Percentiles rank a stretch among this genome's conserved stretches.
Evolutionary conservation across 1,284 basidiomycete species (phyloP).

Genomic region (Taiwanofungus camphoratus): DNA sequence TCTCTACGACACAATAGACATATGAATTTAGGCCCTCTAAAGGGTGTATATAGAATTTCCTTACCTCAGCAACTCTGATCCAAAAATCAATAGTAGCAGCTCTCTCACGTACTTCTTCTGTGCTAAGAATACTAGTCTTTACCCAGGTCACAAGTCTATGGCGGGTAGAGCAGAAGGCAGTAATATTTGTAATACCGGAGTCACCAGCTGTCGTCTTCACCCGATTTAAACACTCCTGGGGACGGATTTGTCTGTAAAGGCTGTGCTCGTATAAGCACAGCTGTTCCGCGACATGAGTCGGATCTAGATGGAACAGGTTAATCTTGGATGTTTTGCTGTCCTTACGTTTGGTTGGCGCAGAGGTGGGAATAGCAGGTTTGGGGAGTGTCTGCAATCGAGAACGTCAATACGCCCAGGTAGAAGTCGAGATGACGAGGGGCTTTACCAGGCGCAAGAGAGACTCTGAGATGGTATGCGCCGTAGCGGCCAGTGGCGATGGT

Average conservation of each 20-base stretch:
- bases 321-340: conserved; percentile 41
- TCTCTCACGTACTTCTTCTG: conserved; percentile 45
- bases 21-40: not conserved
- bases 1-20: conserved; percentile 38
- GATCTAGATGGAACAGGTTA: conserved; percentile 49
- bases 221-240: conserved; percentile 58
- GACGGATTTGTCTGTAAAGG: conserved; percentile 52
- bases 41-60: conserved; percentile 17
- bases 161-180: conserved; percentile 53
- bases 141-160: conserved; percentile 64
- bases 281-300: conserved; percentile 56
- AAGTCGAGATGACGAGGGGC: not conserved
- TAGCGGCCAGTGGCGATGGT: conserved; percentile 38
- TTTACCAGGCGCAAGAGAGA: conserved; percentile 52
- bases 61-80: conserved; percentile 72
- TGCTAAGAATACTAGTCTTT: conserved; percentile 50
- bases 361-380: conserved; percentile 22
- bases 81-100: conserved; percentile 63
- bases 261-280: conserved; percentile 53
- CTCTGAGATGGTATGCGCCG: conserved; percentile 45
- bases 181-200: conserved; percentile 39
- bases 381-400: conserved; percentile 1
- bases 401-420: conserved; percentile 7
- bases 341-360: conserved; percentile 22
- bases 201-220: conserved; percentile 35